Percentiles rank a stretch among this genome's conserved stretches.
These are phyloP conservation scores for Carpinus viminea DNA, from an alignment of 306 rosid genomes.

Conservation along the genomic window DNA sequence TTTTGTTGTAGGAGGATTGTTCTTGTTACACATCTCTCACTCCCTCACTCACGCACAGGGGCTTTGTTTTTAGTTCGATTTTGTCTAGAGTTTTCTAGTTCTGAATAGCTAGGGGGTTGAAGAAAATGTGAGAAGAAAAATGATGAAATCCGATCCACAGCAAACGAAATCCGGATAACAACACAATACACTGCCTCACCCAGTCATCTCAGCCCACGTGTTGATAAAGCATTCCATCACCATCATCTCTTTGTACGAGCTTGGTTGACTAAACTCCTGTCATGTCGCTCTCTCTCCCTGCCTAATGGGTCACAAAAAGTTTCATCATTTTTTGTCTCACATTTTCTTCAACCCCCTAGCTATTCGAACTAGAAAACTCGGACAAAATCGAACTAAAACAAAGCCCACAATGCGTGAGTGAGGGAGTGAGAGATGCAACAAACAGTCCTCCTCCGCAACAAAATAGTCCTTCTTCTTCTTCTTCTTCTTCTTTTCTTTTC, in stretches of 20 bases:
- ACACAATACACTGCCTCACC: slow-evolving; percentile 48
- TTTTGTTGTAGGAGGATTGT: too few relatives aligned
- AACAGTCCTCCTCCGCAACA: slow-evolving; percentile 31
- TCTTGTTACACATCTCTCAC: too few relatives aligned
- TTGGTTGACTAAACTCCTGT: background rate
- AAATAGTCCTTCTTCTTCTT: too few relatives aligned
- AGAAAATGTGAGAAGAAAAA: too few relatives aligned
- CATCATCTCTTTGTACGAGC: slow-evolving; percentile 23
- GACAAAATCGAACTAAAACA: background rate
- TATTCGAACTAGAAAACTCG: background rate
- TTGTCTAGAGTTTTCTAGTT: too few relatives aligned
- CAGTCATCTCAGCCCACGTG: slow-evolving; percentile 46
- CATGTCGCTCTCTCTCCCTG: background rate
- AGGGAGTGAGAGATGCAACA: slow-evolving; percentile 40
- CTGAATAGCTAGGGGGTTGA: too few relatives aligned
- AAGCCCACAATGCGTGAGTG: background rate
- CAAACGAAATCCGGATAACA: too few relatives aligned
- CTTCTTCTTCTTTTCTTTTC: too few relatives aligned
- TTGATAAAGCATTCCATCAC: slow-evolving; percentile 28
- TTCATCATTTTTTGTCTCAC: background rate
- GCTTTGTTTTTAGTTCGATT: too few relatives aligned
- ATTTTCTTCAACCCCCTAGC: background rate
- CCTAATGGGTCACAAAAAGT: slow-evolving; percentile 35
- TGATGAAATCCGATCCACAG: too few relatives aligned
- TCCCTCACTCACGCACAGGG: too few relatives aligned